Base-by-base conservation (phyloP, 163 green algal genomes). In the Scenedesmus sp. region DNA sequence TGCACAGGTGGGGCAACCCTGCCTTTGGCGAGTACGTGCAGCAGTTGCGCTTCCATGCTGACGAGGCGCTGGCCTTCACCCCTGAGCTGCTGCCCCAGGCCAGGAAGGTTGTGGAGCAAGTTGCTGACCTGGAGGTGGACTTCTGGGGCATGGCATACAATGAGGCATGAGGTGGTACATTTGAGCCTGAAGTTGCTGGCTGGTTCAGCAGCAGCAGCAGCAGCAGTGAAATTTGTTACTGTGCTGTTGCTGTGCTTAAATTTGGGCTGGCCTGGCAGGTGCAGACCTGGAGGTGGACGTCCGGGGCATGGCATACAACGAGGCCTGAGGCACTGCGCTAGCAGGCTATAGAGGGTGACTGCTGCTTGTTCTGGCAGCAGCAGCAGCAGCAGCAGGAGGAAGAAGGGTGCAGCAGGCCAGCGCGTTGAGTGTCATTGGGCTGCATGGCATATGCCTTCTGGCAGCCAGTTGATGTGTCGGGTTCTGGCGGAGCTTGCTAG, bases 101-200 rank as follows among this genome's bases (percentile, higher is more conserved):
- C 13, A 74, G n/a, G 20, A 34, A 46, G 59, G n/a, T 85, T 12
- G 89, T 92, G 6, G 67, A 86, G 57, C 70, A 84, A 26, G 89
- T 90, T 4, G 82, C 83, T 23, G 81, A 90, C 62, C 89, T 92
- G 57, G 89, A 92, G 56, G 81, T 92, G 20, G 89, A 60, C 13
- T 92, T 92, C 83, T 92, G 89, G 89, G 79, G 70, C 66, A 92
- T 92, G 89, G 89, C 89, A 13, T 92, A 90, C 82, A 88, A 64
- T 15, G 86, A 81, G 64, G 13, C 57, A 60, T 79, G 15, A 74
- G 6, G 4, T 18, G 4, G 34, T 87, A 46, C 34, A 46, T 46
- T 79, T 18, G 9, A 15, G 12, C 62, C 16, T 73, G 62, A 23
- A 73, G 34, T 46, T 73, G 62, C 12, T 5, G 3, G 4, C 62